Conservation (phyloP, 2,329 filamentous ascomycete genomes). For the Metarhizium sp. region DNA sequence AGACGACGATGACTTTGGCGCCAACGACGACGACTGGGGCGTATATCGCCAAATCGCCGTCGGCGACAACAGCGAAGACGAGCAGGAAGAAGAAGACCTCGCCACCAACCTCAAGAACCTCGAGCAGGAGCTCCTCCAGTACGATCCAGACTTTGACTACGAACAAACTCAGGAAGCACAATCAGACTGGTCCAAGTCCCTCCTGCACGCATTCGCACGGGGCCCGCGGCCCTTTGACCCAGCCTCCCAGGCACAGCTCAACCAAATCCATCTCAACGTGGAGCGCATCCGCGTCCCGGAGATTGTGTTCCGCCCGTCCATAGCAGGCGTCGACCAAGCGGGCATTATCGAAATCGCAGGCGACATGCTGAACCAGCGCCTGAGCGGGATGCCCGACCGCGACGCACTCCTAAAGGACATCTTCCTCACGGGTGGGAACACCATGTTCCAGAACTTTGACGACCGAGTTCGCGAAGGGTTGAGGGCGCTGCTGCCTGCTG, state of each 20-base stretch:
- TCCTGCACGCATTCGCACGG: conserved; percentile 82
- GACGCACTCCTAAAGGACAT: conserved; percentile 73
- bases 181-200: conserved; percentile 86
- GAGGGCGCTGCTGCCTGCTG: conserved; percentile 60
- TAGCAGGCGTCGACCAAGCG: conserved; percentile 87
- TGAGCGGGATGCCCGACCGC: conserved; percentile 48
- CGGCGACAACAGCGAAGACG: conserved; percentile 73
- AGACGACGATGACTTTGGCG: conserved; percentile 93
- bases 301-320: conserved; percentile 84
- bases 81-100: conserved; percentile 87
- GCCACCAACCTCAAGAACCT: conserved; percentile 62
- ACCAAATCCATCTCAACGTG: conserved; percentile 92
- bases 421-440: conserved; percentile 91
- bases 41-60: conserved; percentile 90
- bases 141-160: conserved; percentile 84
- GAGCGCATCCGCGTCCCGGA: conserved; percentile 92
- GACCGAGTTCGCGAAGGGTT: conserved; percentile 68
- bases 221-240: conserved; percentile 81
- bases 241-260: conserved; percentile 66
- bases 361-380: conserved; percentile 78
- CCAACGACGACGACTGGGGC: conserved; percentile 96
- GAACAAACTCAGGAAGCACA: conserved; percentile 87
- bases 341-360: conserved; percentile 87
- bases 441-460: conserved; percentile 78
- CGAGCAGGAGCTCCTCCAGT: conserved; percentile 75